phyloP scores from a whole-genome alignment of 352 stramenopile genomes.

The Phytophthora colocasiae region DNA sequence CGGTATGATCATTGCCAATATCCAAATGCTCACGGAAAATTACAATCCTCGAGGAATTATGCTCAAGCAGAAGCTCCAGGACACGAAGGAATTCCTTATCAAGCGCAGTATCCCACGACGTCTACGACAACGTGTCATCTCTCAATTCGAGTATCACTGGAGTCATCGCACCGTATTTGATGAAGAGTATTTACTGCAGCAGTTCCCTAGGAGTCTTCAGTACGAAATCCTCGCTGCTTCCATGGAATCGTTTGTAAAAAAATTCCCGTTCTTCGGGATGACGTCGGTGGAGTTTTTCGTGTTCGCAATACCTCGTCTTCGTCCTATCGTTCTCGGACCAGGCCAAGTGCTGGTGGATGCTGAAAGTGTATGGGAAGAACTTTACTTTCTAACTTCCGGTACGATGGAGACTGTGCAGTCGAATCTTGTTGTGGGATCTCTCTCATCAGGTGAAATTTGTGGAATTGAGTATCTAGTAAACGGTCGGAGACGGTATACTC shows the following conservation, averaged over 20 bases:
- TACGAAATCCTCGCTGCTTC: slow-evolving; percentile 84
- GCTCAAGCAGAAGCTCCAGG: slow-evolving; percentile 75
- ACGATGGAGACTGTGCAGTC: slow-evolving; percentile 65
- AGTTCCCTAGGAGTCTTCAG: slow-evolving; percentile 76
- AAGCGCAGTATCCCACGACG: slow-evolving; percentile 70
- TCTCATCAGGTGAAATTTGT: slow-evolving; percentile 74
- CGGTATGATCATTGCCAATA: slow-evolving; percentile 94
- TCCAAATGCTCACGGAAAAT: slow-evolving; percentile 93
- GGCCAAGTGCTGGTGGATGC: slow-evolving; percentile 73
- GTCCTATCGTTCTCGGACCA: slow-evolving; percentile 67
- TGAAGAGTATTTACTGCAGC: slow-evolving; percentile 64
- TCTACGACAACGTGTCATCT: slow-evolving; percentile 73
- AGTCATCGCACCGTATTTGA: slow-evolving; percentile 77
- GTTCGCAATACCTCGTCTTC: slow-evolving; percentile 60
- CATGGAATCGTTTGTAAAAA: slow-evolving; percentile 81
- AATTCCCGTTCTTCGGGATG: slow-evolving; percentile 79
- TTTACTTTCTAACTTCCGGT: slow-evolving; percentile 75
- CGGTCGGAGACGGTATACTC: slow-evolving; percentile 56
- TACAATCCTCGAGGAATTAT: slow-evolving; percentile 85
- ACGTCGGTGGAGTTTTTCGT: slow-evolving; percentile 84
- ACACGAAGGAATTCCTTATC: slow-evolving; percentile 84
- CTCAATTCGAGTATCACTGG: slow-evolving; percentile 87
- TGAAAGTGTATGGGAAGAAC: slow-evolving; percentile 83
- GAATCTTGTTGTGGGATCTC: slow-evolving; percentile 67
- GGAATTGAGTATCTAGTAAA: slow-evolving; percentile 80